These are phyloP conservation scores for Scenedesmus sp. DNA, from an alignment of 163 green algal species.

Conservation along the genomic window DNA sequence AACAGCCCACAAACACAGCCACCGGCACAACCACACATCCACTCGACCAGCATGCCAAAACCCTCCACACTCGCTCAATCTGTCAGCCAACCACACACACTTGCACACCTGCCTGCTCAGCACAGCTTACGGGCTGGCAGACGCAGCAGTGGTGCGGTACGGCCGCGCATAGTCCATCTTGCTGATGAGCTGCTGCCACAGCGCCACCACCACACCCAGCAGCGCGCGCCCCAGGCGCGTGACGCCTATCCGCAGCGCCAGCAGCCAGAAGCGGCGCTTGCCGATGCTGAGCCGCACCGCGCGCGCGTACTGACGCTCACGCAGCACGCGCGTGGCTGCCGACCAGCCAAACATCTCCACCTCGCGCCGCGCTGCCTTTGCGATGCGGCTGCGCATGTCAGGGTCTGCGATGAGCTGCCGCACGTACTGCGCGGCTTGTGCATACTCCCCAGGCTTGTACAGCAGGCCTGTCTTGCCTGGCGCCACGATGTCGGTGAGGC, in stretches of 20 bases:
- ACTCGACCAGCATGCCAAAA: background rate
- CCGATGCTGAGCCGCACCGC: conserved; percentile 54
- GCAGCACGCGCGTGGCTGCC: conserved; percentile 62
- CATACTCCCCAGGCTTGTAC: conserved; percentile 78
- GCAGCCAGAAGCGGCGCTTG: conserved; percentile 61
- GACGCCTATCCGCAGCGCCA: conserved; percentile 57
- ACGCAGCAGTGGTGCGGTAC: background rate
- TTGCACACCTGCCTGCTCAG: background rate
- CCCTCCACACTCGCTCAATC: background rate
- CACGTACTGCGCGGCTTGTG: conserved; percentile 61
- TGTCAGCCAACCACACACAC: background rate
- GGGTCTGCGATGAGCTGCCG: conserved; percentile 66
- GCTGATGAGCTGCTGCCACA: conserved; percentile 18
- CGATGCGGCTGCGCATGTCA: conserved; percentile 46
- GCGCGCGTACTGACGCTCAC: conserved; percentile 67
- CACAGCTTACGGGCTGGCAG: background rate
- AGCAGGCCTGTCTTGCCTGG: conserved; percentile 76
- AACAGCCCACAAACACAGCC: background rate
- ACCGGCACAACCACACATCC: background rate
- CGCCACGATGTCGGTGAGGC: conserved; percentile 94
- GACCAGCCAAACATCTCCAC: conserved; percentile 69
- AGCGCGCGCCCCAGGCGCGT: conserved; percentile 31
- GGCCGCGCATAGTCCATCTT: conserved; percentile 46
- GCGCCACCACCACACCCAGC: background rate
- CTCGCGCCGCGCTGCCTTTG: conserved; percentile 49